Percentiles rank a stretch among this genome's conserved stretches.
Evolutionary conservation across 139 green algal genomes (phyloP).

Genomic region (Desmodesmus armatus): DNA sequence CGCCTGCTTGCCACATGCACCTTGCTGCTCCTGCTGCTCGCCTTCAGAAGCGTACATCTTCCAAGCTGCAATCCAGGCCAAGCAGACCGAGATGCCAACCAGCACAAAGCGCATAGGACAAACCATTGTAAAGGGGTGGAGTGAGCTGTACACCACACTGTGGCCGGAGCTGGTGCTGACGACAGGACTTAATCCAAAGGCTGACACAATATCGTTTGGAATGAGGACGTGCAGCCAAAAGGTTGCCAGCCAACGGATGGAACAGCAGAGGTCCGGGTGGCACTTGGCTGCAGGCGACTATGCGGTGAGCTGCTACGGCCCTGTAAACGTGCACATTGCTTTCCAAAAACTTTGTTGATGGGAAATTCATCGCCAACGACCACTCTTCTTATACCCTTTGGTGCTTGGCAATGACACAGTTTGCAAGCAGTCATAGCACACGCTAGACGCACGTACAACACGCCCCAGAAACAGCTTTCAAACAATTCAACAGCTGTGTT

Average conservation of each 20-base stretch:
- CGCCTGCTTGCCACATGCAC: too few relatives aligned
- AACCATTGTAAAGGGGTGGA: too few relatives aligned
- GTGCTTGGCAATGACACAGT: too few relatives aligned
- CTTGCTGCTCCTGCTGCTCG: conserved; percentile 19
- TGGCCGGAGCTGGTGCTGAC: not conserved
- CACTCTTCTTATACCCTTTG: too few relatives aligned
- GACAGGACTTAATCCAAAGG: not conserved
- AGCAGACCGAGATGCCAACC: conserved; percentile 9
- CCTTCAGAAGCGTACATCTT: not conserved
- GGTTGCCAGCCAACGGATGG: not conserved
- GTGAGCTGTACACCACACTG: not conserved
- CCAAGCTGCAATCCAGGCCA: conserved; percentile 6
- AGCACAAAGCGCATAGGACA: conserved; percentile 42
- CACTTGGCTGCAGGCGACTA: not conserved
- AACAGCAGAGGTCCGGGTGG: not conserved
- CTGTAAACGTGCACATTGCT: too few relatives aligned
- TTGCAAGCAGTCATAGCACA: too few relatives aligned
- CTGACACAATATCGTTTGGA: not conserved
- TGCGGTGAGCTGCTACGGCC: too few relatives aligned
- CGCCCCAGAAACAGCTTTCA: too few relatives aligned
- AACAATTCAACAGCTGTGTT: too few relatives aligned
- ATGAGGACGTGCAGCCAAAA: not conserved
- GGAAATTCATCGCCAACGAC: too few relatives aligned
- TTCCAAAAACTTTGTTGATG: too few relatives aligned
- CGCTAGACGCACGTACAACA: too few relatives aligned